Evolutionary conservation across 352 stramenopile species (phyloP).

Genomic region (Nothophytophthora sp.): DNA sequence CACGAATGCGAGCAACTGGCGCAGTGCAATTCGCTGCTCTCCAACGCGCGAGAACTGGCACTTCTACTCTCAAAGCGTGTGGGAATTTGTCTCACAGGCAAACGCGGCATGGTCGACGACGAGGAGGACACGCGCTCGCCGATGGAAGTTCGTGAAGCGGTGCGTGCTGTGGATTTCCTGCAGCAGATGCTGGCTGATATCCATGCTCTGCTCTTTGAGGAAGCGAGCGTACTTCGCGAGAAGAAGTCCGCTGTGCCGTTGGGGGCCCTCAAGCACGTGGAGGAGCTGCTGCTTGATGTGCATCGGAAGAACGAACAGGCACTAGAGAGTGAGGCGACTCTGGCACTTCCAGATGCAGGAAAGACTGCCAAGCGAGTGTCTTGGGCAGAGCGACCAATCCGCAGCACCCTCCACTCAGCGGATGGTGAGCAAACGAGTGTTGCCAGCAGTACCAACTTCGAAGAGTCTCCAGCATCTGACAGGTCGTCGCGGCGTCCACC

Average conservation of each 20-base stretch:
- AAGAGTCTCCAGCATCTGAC: neutral
- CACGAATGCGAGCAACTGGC: slow-evolving; percentile 2
- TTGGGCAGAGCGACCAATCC: slow-evolving; percentile 27
- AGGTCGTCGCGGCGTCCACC: neutral
- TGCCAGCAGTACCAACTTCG: neutral
- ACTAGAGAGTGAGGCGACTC: neutral
- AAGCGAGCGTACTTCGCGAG: slow-evolving; percentile 10
- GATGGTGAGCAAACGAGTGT: neutral
- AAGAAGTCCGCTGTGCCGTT: slow-evolving; percentile 15
- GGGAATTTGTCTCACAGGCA: slow-evolving; percentile 66
- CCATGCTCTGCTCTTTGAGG: slow-evolving; percentile 19
- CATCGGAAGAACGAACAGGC: slow-evolving; percentile 32
- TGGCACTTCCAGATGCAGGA: neutral
- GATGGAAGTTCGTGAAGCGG: slow-evolving; percentile 33
- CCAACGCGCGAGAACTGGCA: slow-evolving; percentile 38
- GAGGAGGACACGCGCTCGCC: slow-evolving; percentile 42
- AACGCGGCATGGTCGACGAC: slow-evolving; percentile 52
- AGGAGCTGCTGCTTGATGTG: slow-evolving; percentile 48
- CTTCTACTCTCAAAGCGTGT: slow-evolving; percentile 55
- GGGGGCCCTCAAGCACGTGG: slow-evolving; percentile 20
- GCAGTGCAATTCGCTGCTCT: slow-evolving; percentile 31
- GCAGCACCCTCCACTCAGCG: neutral
- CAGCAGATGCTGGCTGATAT: slow-evolving; percentile 43
- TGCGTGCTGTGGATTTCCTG: slow-evolving; percentile 15
- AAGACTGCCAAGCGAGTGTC: slow-evolving; percentile 20